Conservation (phyloP, 2,329 filamentous ascomycete genomes). For the Aurifilum marmelostoma region DNA sequence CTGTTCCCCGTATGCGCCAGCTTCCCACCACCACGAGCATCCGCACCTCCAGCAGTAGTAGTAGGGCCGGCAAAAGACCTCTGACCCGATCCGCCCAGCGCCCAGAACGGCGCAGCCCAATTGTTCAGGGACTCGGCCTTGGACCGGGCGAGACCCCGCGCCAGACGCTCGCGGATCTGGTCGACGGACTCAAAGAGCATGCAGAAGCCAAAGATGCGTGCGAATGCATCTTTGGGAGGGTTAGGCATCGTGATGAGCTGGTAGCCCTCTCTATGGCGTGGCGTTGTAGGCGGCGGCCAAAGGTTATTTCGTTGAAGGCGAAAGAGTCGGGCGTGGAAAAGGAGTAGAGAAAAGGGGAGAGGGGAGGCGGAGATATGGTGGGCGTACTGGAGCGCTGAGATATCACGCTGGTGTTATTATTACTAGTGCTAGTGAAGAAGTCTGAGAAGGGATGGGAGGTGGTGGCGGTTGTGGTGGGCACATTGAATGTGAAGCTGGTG, state of each 20-base stretch:
- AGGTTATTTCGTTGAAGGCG: slow-evolving; percentile 66
- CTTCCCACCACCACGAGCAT: neutral
- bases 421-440: slow-evolving; percentile 28
- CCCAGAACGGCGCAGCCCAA: slow-evolving; percentile 28
- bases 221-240: slow-evolving; percentile 23
- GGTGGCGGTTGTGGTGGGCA: slow-evolving; percentile 34
- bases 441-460: slow-evolving; percentile 32
- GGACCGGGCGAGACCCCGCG: slow-evolving; percentile 8
- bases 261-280: slow-evolving; percentile 65
- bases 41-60: too few species aligned
- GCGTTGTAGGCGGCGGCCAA: slow-evolving; percentile 72
- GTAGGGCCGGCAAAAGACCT: slow-evolving; percentile 3
- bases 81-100: slow-evolving; percentile 26
- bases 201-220: slow-evolving; percentile 28
- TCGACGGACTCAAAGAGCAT: slow-evolving; percentile 29
- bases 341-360: slow-evolving; percentile 38
- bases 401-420: neutral
- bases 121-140: slow-evolving; percentile 21
- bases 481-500: slow-evolving; percentile 54
- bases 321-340: slow-evolving; percentile 57
- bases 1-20: slow-evolving; percentile 43
- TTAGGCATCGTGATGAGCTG: slow-evolving; percentile 52
- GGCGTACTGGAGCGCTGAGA: slow-evolving; percentile 32
- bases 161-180: slow-evolving; percentile 25
- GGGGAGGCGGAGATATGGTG: slow-evolving; percentile 13